Evolutionary conservation across 2,329 filamentous ascomycete species (phyloP), one percentile per base, ranked within the genome.

Genomic region (Xenosphaeropsis pyriputrescens): DNA sequence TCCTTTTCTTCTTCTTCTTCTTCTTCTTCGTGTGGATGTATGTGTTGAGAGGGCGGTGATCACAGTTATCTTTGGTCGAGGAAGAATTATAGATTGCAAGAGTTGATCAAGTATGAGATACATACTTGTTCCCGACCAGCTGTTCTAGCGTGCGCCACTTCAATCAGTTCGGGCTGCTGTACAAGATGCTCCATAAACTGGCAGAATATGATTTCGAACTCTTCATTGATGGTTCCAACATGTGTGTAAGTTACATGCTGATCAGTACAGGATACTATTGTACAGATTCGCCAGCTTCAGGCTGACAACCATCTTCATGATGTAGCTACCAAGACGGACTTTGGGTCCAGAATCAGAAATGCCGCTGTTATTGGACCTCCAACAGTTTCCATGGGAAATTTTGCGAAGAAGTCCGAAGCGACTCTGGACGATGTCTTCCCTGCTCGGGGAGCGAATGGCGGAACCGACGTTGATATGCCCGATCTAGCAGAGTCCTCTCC

Each of bases 211-310:
- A 26, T 26, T 11, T 26, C 12, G 22, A 26, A 26, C 22, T 9
- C 22, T 11, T 26, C 8, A 26, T 6, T 26, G 22, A 26, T 26
- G 22, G 22, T 9, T 26, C 22, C 12, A 11, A 26, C 12, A 9
- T 13, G 29, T 18, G 12, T 39, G 35, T 44, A 38, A 43, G 33
- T 35, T 29, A n/a, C 32, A 16, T 39, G 39, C 50, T 54, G 37
- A 55, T 50, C 42, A 22, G 31, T 35, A 29, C 32, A 81, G 76
- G 81, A 93, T 46, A 72, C 81, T 44, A 84, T 75, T 48, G 70
- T 98, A 33, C 79, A 89, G 47, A 75, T 96, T 45, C 81, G 78
- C 48, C 81, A 93, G 54, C 70, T 91, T 2, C 65, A 67, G 5
- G 64, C 65, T 33, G 73, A 82, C 51, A 77, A 78, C 1, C 77